phyloP scores from a whole-genome alignment of 108 stramenopile species.

The Licmophora abbreviata region DNA sequence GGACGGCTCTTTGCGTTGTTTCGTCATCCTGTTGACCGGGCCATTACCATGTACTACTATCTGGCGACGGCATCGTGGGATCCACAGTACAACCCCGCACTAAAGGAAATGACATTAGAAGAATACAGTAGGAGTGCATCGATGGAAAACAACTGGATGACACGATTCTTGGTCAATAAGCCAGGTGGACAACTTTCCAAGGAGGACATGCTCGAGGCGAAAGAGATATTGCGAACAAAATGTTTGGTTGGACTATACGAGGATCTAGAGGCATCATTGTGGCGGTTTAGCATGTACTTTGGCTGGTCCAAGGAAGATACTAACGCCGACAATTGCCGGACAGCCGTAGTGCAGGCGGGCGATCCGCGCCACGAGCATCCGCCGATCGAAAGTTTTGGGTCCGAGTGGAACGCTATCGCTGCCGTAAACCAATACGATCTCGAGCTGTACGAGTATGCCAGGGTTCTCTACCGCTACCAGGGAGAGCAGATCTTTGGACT shows the following conservation, averaged over 20 bases:
- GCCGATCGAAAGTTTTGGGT: conserved; percentile 17
- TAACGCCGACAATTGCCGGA: conserved; percentile 21
- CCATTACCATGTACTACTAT: conserved; percentile 48
- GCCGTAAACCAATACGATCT: conserved; percentile 42
- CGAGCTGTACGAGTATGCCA: conserved; percentile 30
- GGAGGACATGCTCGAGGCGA: conserved; percentile 24
- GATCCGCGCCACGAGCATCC: conserved; percentile 4
- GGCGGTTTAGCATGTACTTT: conserved; percentile 49
- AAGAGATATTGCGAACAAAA: conserved; percentile 39
- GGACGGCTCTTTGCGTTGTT: conserved; percentile 47
- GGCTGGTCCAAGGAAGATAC: conserved; percentile 28
- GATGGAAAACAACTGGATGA: conserved; percentile 61
- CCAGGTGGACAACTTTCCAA: conserved; percentile 32
- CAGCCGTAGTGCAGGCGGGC: conserved; percentile 1
- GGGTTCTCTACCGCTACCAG: conserved; percentile 1
- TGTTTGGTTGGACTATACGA: conserved; percentile 40
- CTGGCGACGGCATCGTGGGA: conserved; percentile 31
- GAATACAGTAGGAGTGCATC: conserved; percentile 33
- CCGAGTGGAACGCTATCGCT: conserved; percentile 33
- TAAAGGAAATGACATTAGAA: conserved; percentile 40
- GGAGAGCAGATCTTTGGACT: not conserved
- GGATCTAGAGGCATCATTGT: conserved; percentile 35
- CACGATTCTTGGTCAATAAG: conserved; percentile 33
- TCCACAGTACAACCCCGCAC: conserved; percentile 36
- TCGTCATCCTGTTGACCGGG: conserved; percentile 47